Evolutionary conservation across 2,329 filamentous ascomycete species (phyloP).

Genomic region (Alternaria atra): DNA sequence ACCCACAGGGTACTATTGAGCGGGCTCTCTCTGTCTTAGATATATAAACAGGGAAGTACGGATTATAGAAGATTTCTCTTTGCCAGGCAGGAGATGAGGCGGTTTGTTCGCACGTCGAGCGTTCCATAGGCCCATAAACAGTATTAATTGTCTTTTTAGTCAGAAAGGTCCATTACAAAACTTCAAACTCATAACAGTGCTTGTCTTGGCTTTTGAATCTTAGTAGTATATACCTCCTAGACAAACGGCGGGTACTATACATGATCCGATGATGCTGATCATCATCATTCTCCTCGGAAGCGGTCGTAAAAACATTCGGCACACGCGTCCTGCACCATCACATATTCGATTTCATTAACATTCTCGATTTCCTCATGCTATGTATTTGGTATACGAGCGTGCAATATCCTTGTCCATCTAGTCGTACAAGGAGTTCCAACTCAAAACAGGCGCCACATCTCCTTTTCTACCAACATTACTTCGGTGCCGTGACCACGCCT

Average conservation of each 20-base stretch:
- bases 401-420: slow-evolving; percentile 14
- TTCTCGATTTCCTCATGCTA: slow-evolving; percentile 19
- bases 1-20: no score
- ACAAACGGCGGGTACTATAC: neutral
- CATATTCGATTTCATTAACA: slow-evolving; percentile 4
- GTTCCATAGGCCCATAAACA: no score
- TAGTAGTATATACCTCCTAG: neutral
- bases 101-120: no score
- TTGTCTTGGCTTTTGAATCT: no score
- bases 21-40: no score
- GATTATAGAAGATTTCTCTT: no score
- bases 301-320: neutral
- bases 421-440: slow-evolving; percentile 18
- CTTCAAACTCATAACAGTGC: no score
- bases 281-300: neutral
- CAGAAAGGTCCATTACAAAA: no score
- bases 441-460: neutral
- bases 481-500: slow-evolving; percentile 78
- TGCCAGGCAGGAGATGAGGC: no score
- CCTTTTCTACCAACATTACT: slow-evolving; percentile 42
- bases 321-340: neutral
- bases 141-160: no score
- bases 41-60: no score
- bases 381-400: slow-evolving; percentile 17
- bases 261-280: neutral